Conservation (phyloP, 306 rosid genomes). For the Rubus parviflorus region DNA sequence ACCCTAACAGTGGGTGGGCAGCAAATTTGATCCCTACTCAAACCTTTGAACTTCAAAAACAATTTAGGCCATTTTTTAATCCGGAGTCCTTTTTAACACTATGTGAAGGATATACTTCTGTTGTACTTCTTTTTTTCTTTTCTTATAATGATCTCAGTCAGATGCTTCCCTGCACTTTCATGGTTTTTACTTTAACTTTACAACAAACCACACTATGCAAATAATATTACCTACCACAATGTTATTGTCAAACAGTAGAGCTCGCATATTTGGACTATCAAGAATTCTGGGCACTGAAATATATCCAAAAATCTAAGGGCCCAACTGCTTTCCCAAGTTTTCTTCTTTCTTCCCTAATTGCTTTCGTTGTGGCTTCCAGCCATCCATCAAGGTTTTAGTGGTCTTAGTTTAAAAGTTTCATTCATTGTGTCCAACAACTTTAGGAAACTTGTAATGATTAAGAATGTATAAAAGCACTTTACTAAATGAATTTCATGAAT, state of each 20-base stretch:
- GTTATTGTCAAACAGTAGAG: neutral
- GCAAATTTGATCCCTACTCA: too few relatives aligned
- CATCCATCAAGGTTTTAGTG: neutral
- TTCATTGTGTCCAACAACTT: too few relatives aligned
- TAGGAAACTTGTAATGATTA: neutral
- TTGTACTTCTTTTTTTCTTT: neutral
- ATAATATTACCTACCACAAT: neutral
- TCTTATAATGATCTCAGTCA: neutral
- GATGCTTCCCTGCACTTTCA: neutral
- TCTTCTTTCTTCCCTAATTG: neutral
- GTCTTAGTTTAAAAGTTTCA: neutral
- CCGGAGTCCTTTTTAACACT: neutral
- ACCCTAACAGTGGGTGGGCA: too few relatives aligned
- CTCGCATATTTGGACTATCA: neutral
- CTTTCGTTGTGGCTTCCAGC: neutral
- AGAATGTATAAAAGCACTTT: neutral
- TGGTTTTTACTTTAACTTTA: neutral
- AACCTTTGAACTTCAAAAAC: neutral
- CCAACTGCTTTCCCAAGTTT: neutral
- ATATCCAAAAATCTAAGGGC: neutral
- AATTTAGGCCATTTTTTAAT: neutral
- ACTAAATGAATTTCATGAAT: neutral
- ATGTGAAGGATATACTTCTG: neutral
- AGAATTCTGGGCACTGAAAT: neutral
- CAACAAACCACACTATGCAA: neutral